Base-by-base conservation (phyloP, 805 yeast genomes). In the Metschnikowia shivogae region DNA sequence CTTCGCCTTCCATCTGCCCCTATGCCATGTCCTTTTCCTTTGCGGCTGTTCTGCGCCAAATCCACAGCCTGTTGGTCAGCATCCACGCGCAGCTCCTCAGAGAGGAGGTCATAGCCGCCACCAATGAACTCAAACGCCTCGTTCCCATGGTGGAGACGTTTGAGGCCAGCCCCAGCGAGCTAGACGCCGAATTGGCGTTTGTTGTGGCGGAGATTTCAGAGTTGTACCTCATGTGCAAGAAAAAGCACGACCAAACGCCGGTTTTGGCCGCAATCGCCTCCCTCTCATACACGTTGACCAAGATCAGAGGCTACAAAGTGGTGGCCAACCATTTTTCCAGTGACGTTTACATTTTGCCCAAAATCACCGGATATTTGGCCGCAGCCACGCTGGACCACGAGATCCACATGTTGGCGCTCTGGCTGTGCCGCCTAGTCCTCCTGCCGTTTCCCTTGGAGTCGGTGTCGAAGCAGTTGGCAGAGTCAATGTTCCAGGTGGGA, bases 391-490 rank as follows among this genome's bases (percentile, higher is more conserved):
- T 43, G n/a, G 39, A 59, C 26, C 53, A 53, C 44, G 69, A 66
- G 42, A 43, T 48, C 1, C 68, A 65, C 46, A 38, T 82, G 9
- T 57, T 81, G 34, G 62, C 89, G 7, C 66, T 85, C 3, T 90
- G 96, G 96, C 70, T 88, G 8, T 74, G 84, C 0, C 78, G 83
- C 8, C 64, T 89, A 19, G 74, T 81, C 0, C 65, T 86, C n/a
- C 78, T 82, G 0, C 97, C 98, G 0, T 89, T 90, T 57, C 73
- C 78, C 1, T 65, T 90, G 22, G 63, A 61, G 1, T 50, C 63
- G 0, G 61, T 83, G 12, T 49, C 59, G 2, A 46, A 57, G 0
- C 45, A 62, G 0, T 60, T 76, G 6, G 55, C 75, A 4, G 50
- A 55, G 1, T 43, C 59, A 2, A 54, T 83, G 1, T 73, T 68